Base-by-base conservation (phyloP, 768 basidiomycete genomes). In the Boletus tomentosulus region DNA sequence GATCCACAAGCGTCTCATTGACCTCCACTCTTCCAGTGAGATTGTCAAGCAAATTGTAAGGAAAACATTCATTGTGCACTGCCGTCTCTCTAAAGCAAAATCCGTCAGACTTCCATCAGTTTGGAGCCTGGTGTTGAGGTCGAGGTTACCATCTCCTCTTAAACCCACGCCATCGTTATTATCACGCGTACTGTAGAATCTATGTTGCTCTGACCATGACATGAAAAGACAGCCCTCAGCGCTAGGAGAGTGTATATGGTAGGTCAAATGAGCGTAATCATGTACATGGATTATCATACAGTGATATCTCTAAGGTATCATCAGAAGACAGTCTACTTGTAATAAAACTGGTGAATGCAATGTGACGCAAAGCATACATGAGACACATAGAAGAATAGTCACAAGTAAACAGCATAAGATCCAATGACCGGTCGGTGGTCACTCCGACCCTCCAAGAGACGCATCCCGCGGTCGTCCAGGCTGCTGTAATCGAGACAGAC, bases 101-200 rank as follows among this genome's bases (percentile, higher is more conserved):
- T 31, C 35, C 55, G 51, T 4, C 68, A 98, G 95, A 98, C 96
- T 57, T 92, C 89, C 74, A 98, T 98, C 78, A 92, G 89, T 78
- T 82, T 99, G 78, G 97, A 98, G 78, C 92, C 96, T 60, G 96
- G 96, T 76, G 96, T 98, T 59, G 97, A 99, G 76, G 96, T 98
- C 69, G 94, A 97, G 74, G 95, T 97, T 62, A 97, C 94, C 67
- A 96, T 97, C 75, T 93, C 89, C 59, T 81, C 82, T 62, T 90
- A 74, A 73, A 66, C 31, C 10, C 22, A 13, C 25, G 5, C 19
- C 39, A 30, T 45, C 42, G 16, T 15, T 54, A 31, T 46, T 39
- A 31, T 42, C 27, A 30, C 28, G 8, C 43, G 15, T 50, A 44
- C 44, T 45, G 42, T 57, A 58, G 25, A 22, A 33, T 48, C 12